Conservation (phyloP, 116 monocot genomes). For the Posidonia oceanica region DNA sequence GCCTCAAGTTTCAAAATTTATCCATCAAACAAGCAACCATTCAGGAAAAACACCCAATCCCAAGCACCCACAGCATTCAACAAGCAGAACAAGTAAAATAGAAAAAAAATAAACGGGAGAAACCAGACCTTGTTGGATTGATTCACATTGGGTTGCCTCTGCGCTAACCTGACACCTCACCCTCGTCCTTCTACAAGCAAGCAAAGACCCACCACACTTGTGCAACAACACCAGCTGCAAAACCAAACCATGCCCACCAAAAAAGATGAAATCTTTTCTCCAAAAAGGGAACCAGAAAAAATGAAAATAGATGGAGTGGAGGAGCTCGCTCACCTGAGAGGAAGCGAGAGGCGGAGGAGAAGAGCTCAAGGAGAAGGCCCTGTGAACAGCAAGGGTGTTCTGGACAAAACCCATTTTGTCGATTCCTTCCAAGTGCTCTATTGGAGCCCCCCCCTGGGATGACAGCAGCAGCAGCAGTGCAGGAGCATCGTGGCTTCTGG, state of each 20-base stretch:
- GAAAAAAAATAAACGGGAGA: background rate
- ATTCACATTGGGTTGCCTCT: slow-evolving; percentile 1
- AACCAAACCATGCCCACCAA: background rate
- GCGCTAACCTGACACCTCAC: slow-evolving; percentile 8
- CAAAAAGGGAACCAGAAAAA: background rate
- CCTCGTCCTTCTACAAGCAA: background rate
- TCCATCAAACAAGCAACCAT: background rate
- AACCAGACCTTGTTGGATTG: slow-evolving; percentile 5
- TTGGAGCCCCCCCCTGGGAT: background rate
- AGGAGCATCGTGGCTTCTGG: slow-evolving; percentile 1
- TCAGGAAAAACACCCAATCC: too few relatives aligned
- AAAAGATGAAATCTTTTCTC: background rate
- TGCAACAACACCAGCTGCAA: background rate
- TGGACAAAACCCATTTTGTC: slow-evolving; percentile 5
- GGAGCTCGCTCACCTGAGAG: background rate
- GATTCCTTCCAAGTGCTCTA: background rate
- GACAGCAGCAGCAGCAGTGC: too few relatives aligned
- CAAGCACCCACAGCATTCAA: background rate
- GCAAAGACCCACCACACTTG: background rate
- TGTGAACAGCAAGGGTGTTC: slow-evolving; percentile 2
- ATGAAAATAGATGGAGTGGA: background rate
- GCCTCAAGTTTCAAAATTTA: too few relatives aligned
- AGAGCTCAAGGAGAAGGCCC: slow-evolving; percentile 2
- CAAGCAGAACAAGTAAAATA: background rate
- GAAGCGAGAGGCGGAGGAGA: background rate